A percentile compares a stretch with the other conserved stretches of the same genome.
Conservation (phyloP, 495 filamentous ascomycete species). For the Aspergillus nanangensis region DNA sequence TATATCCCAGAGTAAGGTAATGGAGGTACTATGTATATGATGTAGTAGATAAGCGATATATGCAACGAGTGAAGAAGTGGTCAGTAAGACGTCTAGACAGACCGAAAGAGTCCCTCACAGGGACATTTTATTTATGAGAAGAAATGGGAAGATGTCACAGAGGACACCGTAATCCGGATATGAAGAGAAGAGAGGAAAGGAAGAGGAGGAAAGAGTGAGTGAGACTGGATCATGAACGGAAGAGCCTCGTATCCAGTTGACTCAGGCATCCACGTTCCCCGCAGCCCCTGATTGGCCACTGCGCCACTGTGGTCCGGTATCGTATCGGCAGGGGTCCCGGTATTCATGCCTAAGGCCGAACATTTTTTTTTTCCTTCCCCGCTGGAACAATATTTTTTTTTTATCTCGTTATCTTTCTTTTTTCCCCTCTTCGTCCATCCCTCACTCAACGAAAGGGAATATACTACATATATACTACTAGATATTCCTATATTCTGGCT, state of each 20-base stretch:
- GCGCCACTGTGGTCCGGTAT: not conserved
- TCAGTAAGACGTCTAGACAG: not conserved
- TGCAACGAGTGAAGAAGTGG: not conserved
- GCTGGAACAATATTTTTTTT: not conserved
- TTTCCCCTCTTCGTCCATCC: too few relatives aligned
- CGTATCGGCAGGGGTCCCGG: not conserved
- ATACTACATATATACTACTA: too few relatives aligned
- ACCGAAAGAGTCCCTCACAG: not conserved
- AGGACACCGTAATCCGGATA: not conserved
- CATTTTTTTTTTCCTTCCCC: slow-evolving; percentile 1
- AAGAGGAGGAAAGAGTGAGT: not conserved
- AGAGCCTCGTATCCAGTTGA: not conserved
- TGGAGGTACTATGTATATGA: too few relatives aligned
- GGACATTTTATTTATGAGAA: not conserved
- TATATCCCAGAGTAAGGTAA: too few relatives aligned
- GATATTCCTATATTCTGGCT: not conserved
- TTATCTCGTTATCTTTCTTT: not conserved
- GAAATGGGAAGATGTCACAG: not conserved
- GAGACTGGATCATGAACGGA: not conserved
- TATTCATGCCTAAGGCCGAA: slow-evolving; percentile 8
- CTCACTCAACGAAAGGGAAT: too few relatives aligned
- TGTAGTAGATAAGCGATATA: too few relatives aligned
- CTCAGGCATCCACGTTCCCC: slow-evolving; percentile 25
- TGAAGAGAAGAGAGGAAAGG: not conserved
- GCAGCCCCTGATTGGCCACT: slow-evolving; percentile 12